Evolutionary conservation across 2,329 filamentous ascomycete genomes (phyloP), one percentile per base, ranked within the genome.

Genomic region (Nectriaceae sp.): DNA sequence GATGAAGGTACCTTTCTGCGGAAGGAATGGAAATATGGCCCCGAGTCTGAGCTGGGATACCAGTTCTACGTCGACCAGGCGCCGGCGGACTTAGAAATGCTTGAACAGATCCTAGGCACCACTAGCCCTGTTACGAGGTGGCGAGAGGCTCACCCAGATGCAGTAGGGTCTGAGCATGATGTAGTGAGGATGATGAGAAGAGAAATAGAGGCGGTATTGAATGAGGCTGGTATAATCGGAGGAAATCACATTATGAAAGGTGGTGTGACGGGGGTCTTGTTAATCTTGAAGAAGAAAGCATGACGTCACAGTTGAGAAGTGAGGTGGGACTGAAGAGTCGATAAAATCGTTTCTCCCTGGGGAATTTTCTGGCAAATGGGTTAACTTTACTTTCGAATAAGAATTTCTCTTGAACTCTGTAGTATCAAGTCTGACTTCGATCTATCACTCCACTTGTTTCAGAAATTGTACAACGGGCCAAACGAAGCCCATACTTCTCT

Each of bases 91-190:
- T 16, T 76, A 43, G 64, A 70, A 20, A 51, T 47, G n/a, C 39
- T 75, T 13, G 73, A 75, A 47, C 62, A 57, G 45, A 36, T 68
- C 5, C 29, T 74, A 5, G 59, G 59, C 1, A 76, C 74, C 0
- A 47, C 60, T 3, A 77, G 75, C 48, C 63, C 68, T 0, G 62
- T 74, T 2, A 65, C 66, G 1, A 62, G 76, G 35, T 79, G 75
- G 75, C 64, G 72, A 10, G 62, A 75, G 56, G 75, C 72, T 0
- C 57, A 79, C 52, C 70, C 73, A 0, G 70, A 73, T 0, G 52
- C 55, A 0, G 68, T 63, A 0, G 67, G 69, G 0, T 76, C 73
- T 1, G 74, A 76, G 10, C 39, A 60, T 1, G 75, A 73, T 46
- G 59, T 69, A 16, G 55, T 73, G 5, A 67, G 52, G 33, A 54